Evolutionary conservation across 2,329 filamentous ascomycete species (phyloP), one percentile per base, ranked within the genome.

Genomic region (Alternaria incomplexa): DNA sequence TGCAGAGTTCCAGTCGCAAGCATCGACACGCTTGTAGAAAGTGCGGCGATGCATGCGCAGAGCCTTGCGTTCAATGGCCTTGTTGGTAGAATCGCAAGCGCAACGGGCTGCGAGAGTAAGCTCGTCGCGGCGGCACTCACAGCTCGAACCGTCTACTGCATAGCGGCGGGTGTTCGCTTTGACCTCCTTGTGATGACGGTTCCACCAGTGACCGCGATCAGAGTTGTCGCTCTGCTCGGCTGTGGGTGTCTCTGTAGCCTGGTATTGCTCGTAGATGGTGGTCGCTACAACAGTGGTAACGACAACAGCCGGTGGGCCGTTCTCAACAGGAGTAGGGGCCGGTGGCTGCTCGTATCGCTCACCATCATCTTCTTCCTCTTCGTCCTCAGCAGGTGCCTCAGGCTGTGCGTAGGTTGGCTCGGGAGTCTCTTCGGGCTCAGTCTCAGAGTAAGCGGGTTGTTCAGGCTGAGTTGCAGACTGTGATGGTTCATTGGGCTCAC

Each of bases 1-100:
- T 3, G 82, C 81, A 10, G 72, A 60, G 23, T 67, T 61, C 71
- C 79, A 84, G 12, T 79, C 70, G 13, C 81, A 73, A 10, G 69
- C 69, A 57, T 76, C 71, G 5, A 73, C 63, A 22, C 74, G 74
- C 57, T 78, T 77, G 58, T 68, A 66, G 15, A 71, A 61, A 3
- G 68, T 75, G 63, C 76, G 76, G 50, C 74, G 70, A 61, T 77
- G 74, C 50, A 77, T 64, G 23, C 72, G 69, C 9, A 78, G 72
- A 36, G 72, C 76, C 61, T 78, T 72, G 64, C 75, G 76, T 65
- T 78, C 76, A 47, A 75, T 60, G 9, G 66, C 51, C 5, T 67
- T 71, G 55, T 68, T 61, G 58, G 65, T 61, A 12, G 66, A 62
- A 60, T 69, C 65, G 67, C 76, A 73, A 48, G 62, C 58, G 70